A percentile compares a stretch with the other conserved stretches of the same genome.
Conservation (phyloP, 2,329 filamentous ascomycete genomes). For the Paraphoma chrysanthemicola region DNA sequence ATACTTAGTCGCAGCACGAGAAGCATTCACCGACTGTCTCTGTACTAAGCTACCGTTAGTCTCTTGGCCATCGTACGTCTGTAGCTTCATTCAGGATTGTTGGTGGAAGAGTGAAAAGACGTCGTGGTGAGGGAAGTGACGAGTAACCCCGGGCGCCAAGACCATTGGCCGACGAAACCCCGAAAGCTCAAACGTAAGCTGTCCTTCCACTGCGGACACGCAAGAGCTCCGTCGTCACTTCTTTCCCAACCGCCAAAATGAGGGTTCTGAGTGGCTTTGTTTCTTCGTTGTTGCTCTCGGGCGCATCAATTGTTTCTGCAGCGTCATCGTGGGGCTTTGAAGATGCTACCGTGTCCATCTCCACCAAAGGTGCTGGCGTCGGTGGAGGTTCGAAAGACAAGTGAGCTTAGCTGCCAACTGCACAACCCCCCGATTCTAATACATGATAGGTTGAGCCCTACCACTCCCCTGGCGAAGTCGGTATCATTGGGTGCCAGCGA, state of each 20-base stretch:
- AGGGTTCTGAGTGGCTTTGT: constrained; percentile 51
- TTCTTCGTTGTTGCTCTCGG: constrained; percentile 51
- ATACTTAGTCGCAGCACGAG: no score
- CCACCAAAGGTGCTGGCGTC: constrained; percentile 64
- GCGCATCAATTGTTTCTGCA: constrained; percentile 53
- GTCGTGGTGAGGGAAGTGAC: not conserved
- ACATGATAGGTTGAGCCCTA: constrained; percentile 50
- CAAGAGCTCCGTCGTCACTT: constrained; percentile 35
- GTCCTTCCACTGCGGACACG: not conserved
- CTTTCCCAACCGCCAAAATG: constrained; percentile 44
- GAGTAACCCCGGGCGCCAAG: constrained; percentile 1
- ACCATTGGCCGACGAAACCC: constrained; percentile 11
- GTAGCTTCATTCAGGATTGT: not conserved
- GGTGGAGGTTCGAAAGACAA: constrained; percentile 66
- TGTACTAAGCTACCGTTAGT: no score
- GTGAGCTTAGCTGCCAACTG: constrained; percentile 55
- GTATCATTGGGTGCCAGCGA: constrained; percentile 72
- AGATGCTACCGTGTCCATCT: constrained; percentile 72
- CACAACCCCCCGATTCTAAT: constrained; percentile 6
- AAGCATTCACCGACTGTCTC: no score
- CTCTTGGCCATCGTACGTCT: no score
- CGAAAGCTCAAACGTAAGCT: constrained; percentile 18
- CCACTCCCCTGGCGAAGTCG: constrained; percentile 67
- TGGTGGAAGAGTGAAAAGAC: not conserved
- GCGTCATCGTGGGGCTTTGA: constrained; percentile 74